These are phyloP conservation scores for Populus ilicifolia DNA, from an alignment of 345 rosid species.

Conservation along the genomic window DNA sequence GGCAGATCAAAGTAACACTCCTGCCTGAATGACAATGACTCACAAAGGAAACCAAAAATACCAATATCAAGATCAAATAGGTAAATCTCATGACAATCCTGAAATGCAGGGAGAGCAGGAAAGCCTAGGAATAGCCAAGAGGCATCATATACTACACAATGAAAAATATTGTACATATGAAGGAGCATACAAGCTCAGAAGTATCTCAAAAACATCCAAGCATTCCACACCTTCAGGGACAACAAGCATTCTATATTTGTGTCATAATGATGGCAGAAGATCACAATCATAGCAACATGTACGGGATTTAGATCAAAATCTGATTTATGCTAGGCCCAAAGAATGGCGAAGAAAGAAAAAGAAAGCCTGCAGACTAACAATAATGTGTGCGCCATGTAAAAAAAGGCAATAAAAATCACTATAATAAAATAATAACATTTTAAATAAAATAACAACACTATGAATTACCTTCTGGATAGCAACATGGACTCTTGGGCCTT, in stretches of 20 bases:
- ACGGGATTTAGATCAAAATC: neutral
- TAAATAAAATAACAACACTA: conserved; percentile 3
- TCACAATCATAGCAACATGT: neutral
- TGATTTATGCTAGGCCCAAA: neutral
- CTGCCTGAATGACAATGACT: too few relatives aligned
- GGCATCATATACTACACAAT: neutral
- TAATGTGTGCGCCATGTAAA: neutral
- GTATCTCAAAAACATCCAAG: neutral
- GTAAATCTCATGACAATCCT: neutral
- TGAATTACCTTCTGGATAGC: conserved; percentile 79
- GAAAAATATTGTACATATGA: neutral
- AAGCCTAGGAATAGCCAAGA: neutral
- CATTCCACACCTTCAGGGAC: neutral
- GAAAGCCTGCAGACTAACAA: neutral
- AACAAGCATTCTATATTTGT: too few relatives aligned
- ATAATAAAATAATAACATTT: neutral
- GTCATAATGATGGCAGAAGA: neutral
- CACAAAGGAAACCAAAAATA: too few relatives aligned
- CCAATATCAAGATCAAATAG: neutral
- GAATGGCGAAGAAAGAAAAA: neutral
- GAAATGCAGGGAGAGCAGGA: neutral
- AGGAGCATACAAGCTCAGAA: neutral
- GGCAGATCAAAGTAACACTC: neutral
- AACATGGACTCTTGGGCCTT: conserved; percentile 65
- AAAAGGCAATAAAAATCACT: neutral